Conservation (phyloP, 805 yeast genomes). For the Wickerhamomyces canadensis region DNA sequence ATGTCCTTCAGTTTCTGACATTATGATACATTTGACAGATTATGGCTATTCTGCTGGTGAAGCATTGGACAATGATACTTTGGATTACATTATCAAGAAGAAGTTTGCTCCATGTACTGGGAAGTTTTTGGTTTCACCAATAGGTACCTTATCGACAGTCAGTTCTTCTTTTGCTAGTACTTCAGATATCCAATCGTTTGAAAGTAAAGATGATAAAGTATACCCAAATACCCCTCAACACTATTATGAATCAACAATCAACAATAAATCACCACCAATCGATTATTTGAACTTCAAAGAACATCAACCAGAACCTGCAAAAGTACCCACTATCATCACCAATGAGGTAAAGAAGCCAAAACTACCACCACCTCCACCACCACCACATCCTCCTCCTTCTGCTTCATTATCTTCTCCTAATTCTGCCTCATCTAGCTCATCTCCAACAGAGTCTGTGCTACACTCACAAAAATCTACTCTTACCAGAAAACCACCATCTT, state of each 20-base stretch:
- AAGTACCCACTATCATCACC: not conserved
- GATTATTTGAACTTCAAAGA: constrained; percentile 56
- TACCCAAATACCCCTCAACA: constrained; percentile 71
- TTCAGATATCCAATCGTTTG: constrained; percentile 50
- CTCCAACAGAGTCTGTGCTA: not conserved
- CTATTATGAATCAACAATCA: constrained; percentile 38
- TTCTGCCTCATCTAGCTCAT: not conserved
- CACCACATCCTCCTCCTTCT: not conserved
- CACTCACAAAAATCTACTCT: constrained; percentile 1
- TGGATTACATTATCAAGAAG: constrained; percentile 32
- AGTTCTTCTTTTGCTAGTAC: constrained; percentile 37
- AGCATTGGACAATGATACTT: constrained; percentile 43
- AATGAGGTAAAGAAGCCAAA: not conserved
- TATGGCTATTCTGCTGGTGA: constrained; percentile 55
- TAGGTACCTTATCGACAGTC: constrained; percentile 30
- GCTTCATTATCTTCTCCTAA: too few relatives aligned
- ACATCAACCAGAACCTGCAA: constrained; percentile 1
- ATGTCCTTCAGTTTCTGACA: constrained; percentile 19
- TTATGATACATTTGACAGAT: constrained; percentile 60
- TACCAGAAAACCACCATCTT: constrained; percentile 11
- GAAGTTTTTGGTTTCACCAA: constrained; percentile 30
- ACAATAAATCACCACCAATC: constrained; percentile 29
- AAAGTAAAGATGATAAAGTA: constrained; percentile 34
- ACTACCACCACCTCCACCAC: not conserved
- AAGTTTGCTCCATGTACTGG: constrained; percentile 28